phyloP scores from a whole-genome alignment of 129 eudicot species.

The Flaveria sonorensis region DNA sequence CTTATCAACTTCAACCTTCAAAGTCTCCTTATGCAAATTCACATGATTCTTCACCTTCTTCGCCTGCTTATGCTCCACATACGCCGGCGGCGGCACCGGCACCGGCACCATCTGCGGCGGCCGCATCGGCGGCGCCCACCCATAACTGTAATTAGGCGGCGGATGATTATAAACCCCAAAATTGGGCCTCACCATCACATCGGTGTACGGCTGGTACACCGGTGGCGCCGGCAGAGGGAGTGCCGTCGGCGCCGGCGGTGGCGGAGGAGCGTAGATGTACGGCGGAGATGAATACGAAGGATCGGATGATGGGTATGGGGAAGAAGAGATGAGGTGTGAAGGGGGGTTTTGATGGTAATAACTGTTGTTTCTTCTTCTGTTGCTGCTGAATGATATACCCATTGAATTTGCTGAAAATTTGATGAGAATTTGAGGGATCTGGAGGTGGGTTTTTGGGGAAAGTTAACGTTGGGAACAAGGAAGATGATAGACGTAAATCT shows the following conservation, averaged over 20 bases:
- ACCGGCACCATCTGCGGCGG: conserved; percentile 31
- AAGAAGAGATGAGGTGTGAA: conserved; percentile 39
- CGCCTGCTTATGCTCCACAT: conserved; percentile 68
- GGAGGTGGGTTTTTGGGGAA: conserved; percentile 8
- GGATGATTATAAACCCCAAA: conserved; percentile 38
- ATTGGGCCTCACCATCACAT: conserved; percentile 50
- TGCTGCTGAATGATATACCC: conserved; percentile 52
- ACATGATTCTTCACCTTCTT: conserved; percentile 83
- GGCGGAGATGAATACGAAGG: conserved; percentile 41
- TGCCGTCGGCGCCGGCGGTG: conserved; percentile 41
- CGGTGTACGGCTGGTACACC: conserved; percentile 35
- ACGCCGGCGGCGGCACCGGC: conserved; percentile 43
- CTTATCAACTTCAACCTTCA: conserved; percentile 68
- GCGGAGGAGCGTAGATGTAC: conserved; percentile 44
- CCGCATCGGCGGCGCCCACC: conserved; percentile 45
- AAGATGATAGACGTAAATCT: conserved; percentile 15
- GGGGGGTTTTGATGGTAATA: conserved; percentile 48
- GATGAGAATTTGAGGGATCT: not conserved
- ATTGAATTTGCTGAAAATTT: conserved; percentile 30
- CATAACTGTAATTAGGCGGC: conserved; percentile 30
- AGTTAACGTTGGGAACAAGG: not conserved
- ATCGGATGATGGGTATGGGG: conserved; percentile 35
- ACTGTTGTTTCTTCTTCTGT: conserved; percentile 48
- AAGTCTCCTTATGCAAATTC: conserved; percentile 74
- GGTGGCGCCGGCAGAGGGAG: conserved; percentile 42